Conservation (phyloP, 129 eudicot genomes). For the Centaurea solstitialis region DNA sequence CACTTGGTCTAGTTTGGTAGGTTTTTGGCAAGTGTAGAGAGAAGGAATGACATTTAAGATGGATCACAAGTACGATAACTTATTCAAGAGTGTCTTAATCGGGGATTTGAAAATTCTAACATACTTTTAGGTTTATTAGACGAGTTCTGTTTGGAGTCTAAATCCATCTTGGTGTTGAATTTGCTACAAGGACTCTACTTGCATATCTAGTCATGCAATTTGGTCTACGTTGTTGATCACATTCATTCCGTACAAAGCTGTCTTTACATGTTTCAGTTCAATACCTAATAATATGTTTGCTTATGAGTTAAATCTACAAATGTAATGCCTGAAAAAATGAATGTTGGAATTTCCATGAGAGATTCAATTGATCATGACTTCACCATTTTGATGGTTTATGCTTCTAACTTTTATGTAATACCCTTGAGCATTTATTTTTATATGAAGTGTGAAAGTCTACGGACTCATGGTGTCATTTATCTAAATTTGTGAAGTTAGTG, state of each 20-base stretch:
- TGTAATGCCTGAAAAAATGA: not conserved
- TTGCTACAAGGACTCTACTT: too few species aligned
- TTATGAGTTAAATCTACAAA: not conserved
- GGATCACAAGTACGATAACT: constrained; percentile 71
- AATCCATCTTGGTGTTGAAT: constrained; percentile 85
- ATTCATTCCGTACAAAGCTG: not conserved
- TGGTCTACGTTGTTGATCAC: not conserved
- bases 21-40: constrained; percentile 20
- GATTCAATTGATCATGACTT: not conserved
- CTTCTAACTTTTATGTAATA: not conserved
- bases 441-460: too few species aligned
- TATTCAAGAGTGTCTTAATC: constrained; percentile 68
- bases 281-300: not conserved
- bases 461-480: too few species aligned
- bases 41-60: constrained; percentile 66
- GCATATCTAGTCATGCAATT: not conserved
- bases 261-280: not conserved
- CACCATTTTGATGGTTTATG: not conserved
- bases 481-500: too few species aligned
- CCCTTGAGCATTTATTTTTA: too few species aligned
- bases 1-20: not conserved
- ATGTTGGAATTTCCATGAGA: not conserved
- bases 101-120: constrained; percentile 85
- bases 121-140: constrained; percentile 67
- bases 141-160: constrained; percentile 80